phyloP scores from a whole-genome alignment of 805 yeast species.

The Yamadazyma paraphyllophila region DNA sequence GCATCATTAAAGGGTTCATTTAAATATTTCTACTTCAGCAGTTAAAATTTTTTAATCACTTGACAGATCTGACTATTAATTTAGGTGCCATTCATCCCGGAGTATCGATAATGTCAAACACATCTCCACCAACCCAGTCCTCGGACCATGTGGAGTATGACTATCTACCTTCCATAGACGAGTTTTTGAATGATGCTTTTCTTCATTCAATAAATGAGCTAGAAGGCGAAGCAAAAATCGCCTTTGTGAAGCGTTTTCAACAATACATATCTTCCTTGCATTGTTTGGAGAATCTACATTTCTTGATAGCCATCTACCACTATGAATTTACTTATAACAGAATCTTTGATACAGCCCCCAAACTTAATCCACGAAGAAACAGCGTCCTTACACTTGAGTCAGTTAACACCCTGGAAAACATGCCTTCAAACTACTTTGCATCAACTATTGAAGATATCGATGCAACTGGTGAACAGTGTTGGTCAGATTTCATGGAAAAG shows the following conservation, averaged over 20 bases:
- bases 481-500: constrained; percentile 19
- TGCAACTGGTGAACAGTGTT: constrained; percentile 21
- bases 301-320: constrained; percentile 43
- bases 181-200: constrained; percentile 33
- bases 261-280: constrained; percentile 37
- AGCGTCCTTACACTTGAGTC: constrained; percentile 5
- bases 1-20: constrained; percentile 1
- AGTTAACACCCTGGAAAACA: constrained; percentile 21
- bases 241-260: constrained; percentile 27
- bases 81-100: too few species aligned
- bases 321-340: constrained; percentile 45
- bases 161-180: constrained; percentile 18
- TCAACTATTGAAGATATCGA: constrained; percentile 27
- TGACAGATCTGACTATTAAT: not conserved
- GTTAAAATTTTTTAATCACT: not conserved
- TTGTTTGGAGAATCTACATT: constrained; percentile 45
- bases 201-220: constrained; percentile 21
- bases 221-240: constrained; percentile 14
- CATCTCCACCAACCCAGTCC: not conserved
- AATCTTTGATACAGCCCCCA: constrained; percentile 7
- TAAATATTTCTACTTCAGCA: not conserved
- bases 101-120: not conserved
- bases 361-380: constrained; percentile 9
- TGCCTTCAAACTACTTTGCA: constrained; percentile 22
- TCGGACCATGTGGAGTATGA: constrained; percentile 2